phyloP scores from a whole-genome alignment of 2,329 filamentous ascomycete species.

The Chrysosphaeria jannelii region DNA sequence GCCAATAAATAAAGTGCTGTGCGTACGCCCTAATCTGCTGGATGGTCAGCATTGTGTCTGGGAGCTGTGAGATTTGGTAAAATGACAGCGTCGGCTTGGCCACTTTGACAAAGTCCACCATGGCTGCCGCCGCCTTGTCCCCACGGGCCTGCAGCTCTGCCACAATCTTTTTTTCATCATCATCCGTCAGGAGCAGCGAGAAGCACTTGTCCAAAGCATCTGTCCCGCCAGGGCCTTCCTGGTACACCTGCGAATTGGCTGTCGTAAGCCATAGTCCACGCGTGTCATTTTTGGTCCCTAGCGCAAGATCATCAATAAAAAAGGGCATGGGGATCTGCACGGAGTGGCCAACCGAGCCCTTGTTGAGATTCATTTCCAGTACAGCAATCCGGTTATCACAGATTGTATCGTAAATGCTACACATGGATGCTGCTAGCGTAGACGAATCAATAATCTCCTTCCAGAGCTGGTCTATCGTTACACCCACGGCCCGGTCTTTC shows the following conservation, averaged over 20 bases:
- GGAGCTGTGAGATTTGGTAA: conserved; percentile 32
- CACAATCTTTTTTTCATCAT: conserved; percentile 45
- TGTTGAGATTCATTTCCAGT: conserved; percentile 36
- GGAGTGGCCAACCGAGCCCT: conserved; percentile 26
- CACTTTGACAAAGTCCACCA: conserved; percentile 56
- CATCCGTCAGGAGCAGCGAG: conserved; percentile 55
- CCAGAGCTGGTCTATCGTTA: conserved; percentile 37
- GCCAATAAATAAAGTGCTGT: conserved; percentile 86
- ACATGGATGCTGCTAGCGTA: conserved; percentile 54
- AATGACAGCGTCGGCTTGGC: conserved; percentile 39
- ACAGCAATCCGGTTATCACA: conserved; percentile 67
- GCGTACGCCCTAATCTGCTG: conserved; percentile 65
- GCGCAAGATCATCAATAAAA: conserved; percentile 40
- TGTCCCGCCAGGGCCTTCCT: conserved; percentile 31
- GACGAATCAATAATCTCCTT: conserved; percentile 39
- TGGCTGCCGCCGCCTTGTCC: conserved; percentile 42
- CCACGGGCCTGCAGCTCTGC: conserved; percentile 49
- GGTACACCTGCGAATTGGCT: conserved; percentile 49
- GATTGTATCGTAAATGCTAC: conserved; percentile 53
- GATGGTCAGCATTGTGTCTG: conserved; percentile 38
- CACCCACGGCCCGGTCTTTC: conserved; percentile 42
- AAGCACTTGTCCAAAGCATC: conserved; percentile 69
- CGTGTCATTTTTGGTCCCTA: too few species aligned
- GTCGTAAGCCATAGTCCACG: conserved; percentile 68
- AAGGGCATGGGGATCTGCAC: conserved; percentile 34